Evolutionary conservation across 192 early-diverging fungal genomes (phyloP).

Genomic region (Podila clonocystis): DNA sequence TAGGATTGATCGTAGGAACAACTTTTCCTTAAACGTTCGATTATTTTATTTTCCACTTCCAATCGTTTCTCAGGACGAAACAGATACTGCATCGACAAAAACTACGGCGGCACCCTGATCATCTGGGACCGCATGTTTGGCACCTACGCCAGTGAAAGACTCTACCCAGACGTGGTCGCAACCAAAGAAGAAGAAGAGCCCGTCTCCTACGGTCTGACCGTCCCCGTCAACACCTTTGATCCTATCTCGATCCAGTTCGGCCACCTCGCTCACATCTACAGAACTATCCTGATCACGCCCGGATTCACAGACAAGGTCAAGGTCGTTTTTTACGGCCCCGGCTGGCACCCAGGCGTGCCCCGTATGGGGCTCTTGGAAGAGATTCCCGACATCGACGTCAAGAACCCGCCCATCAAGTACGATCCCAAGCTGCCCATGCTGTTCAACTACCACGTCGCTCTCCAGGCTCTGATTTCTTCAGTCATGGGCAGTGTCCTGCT

Average conservation of each 20-base stretch:
- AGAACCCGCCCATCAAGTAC: constrained; percentile 54
- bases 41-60: background rate
- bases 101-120: constrained; percentile 69
- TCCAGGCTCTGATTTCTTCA: constrained; percentile 46
- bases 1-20: background rate
- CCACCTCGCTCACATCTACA: constrained; percentile 58
- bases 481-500: constrained; percentile 31
- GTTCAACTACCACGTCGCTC: constrained; percentile 52
- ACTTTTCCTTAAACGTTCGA: too few relatives aligned
- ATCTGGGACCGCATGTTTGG: constrained; percentile 74
- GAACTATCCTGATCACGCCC: constrained; percentile 50
- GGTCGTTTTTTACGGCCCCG: constrained; percentile 64
- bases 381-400: constrained; percentile 52
- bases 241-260: constrained; percentile 64
- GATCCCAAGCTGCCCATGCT: constrained; percentile 52
- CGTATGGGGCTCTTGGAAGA: constrained; percentile 53
- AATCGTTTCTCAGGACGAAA: constrained; percentile 50
- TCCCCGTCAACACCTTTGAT: constrained; percentile 70
- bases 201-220: constrained; percentile 64
- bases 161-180: constrained; percentile 43
- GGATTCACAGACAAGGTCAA: constrained; percentile 57
- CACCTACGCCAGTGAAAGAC: constrained; percentile 61
- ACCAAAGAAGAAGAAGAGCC: constrained; percentile 56
- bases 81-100: constrained; percentile 73
- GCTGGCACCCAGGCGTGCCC: constrained; percentile 61